A percentile compares a stretch with the other conserved stretches of the same genome.
These are phyloP conservation scores for Backusella tuberculispora DNA, from an alignment of 192 early-diverging fungal genomes.

Conservation along the genomic window DNA sequence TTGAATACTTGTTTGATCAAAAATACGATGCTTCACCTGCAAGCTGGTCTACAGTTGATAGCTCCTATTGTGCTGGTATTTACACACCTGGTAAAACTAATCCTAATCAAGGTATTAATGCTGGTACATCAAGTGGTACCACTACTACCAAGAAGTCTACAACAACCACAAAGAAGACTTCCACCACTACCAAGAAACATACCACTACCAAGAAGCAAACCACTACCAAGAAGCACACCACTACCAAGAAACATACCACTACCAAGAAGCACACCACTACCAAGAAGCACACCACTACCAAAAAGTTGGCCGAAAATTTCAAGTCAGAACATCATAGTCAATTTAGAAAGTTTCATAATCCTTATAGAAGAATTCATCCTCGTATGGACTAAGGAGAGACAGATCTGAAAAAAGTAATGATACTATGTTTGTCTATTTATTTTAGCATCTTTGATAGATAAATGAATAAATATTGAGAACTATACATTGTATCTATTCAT, in stretches of 20 bases:
- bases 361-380: not conserved
- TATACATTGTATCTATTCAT: too few relatives aligned
- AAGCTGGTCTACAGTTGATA: slow-evolving; percentile 45
- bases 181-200: not conserved
- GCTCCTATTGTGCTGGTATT: slow-evolving; percentile 51
- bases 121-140: not conserved
- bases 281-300: not conserved
- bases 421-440: too few relatives aligned
- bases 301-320: not conserved
- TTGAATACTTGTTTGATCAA: slow-evolving; percentile 53
- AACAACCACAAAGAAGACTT: not conserved
- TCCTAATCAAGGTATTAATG: not conserved
- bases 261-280: not conserved
- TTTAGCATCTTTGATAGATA: too few relatives aligned
- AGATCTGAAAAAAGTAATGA: too few relatives aligned
- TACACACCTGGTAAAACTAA: slow-evolving; percentile 24
- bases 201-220: not conserved
- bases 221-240: not conserved
- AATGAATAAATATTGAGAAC: too few relatives aligned
- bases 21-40: slow-evolving; percentile 52
- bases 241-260: not conserved
- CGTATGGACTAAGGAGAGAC: not conserved
- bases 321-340: too few relatives aligned
- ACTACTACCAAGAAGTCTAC: not conserved
- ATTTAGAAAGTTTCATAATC: not conserved